Base-by-base conservation (phyloP, 148 eudicot genomes). In the Gaultheria prostrata region DNA sequence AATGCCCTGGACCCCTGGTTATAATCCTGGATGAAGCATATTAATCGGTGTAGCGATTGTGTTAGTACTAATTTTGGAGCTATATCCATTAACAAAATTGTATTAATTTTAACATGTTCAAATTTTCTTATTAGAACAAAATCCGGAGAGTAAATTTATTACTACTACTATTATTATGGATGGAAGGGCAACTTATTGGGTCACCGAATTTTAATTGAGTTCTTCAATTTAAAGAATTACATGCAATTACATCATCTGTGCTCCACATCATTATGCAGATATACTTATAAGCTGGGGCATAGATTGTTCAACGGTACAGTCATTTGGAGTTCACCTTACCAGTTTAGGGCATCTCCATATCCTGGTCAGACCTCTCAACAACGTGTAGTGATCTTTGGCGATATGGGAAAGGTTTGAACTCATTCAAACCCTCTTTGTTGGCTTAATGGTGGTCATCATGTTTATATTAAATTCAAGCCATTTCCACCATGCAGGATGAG, bases 361-460 rank as follows among this genome's bases (percentile, higher is more conserved):
- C 98, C 98, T 10, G 98, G 98, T 70, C 98, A 94, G 79, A 87
- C 84, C 79, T 94, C 98, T 51, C 54, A 90, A 26, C 96, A 93
- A 51, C 87, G 89, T 33, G 90, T 93, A n/a, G 79, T 92, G 89
- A 88, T 94, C 74, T 94, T 93, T 81, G 96, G 98, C 24, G 98
- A 94, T 85, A 89, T 94, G 98, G 98, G 98, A 86, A 93, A 94
- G 98, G 96, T 94, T 77, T 85, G 87, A 76, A 70, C 74, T 35
- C 77, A 65, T 48, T 71, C 3, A 21, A 45, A 18, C 45, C 12
- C 6, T 14, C 28, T 67, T 46, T 67, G 3, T 80, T 8, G 15
- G 26, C 24, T 24, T 48, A 45, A 14, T 67, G 33, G 12, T 26
- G 24, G 12, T 45, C 59, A 20, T 61, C 50, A 48, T 17, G 57